Percentiles rank a stretch among this genome's conserved stretches.
Evolutionary conservation across 108 stramenopile species (phyloP).

Genomic region (Schizochytrium sp.): DNA sequence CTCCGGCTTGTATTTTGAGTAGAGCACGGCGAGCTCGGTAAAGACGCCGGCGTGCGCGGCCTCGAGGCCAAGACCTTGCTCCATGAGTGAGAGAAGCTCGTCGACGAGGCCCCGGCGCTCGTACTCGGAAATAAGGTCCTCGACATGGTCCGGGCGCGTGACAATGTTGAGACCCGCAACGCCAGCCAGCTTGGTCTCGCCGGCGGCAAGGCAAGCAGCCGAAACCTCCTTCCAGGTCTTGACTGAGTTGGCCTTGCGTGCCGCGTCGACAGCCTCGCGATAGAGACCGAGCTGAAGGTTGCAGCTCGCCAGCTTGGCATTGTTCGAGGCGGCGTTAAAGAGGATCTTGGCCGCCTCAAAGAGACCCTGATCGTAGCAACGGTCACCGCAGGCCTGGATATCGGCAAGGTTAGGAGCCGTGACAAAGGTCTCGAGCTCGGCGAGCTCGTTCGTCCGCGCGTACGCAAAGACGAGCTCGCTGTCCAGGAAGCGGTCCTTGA

Average conservation of each 20-base stretch:
- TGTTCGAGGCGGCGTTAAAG: constrained; percentile 97
- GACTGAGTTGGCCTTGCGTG: constrained; percentile 88
- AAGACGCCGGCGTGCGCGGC: constrained; percentile 97
- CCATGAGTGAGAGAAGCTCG: constrained; percentile 92
- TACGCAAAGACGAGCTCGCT: constrained; percentile 95
- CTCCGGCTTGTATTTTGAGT: constrained; percentile 93
- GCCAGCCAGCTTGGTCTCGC: constrained; percentile 92
- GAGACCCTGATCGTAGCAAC: constrained; percentile 87
- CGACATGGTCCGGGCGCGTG: constrained; percentile 96
- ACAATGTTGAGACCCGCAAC: constrained; percentile 95
- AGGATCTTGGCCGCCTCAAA: constrained; percentile 94
- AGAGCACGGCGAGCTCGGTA: constrained; percentile 97
- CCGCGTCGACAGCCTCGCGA: constrained; percentile 97
- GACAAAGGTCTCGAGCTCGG: constrained; percentile 92
- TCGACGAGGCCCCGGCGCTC: constrained; percentile 88
- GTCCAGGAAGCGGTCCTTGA: constrained; percentile 96
- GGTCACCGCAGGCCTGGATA: constrained; percentile 88
- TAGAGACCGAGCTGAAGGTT: constrained; percentile 92
- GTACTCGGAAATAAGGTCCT: constrained; percentile 94
- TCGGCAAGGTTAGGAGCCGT: constrained; percentile 95
- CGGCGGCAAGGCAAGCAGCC: constrained; percentile 84
- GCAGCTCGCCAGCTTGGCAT: constrained; percentile 97
- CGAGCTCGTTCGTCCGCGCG: constrained; percentile 88
- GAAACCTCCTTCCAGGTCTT: constrained; percentile 98
- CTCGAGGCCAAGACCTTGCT: constrained; percentile 94